A percentile compares a stretch with the other conserved stretches of the same genome.
phyloP scores from a whole-genome alignment of 768 basidiomycete genomes.

The Myochromella boudieri region DNA sequence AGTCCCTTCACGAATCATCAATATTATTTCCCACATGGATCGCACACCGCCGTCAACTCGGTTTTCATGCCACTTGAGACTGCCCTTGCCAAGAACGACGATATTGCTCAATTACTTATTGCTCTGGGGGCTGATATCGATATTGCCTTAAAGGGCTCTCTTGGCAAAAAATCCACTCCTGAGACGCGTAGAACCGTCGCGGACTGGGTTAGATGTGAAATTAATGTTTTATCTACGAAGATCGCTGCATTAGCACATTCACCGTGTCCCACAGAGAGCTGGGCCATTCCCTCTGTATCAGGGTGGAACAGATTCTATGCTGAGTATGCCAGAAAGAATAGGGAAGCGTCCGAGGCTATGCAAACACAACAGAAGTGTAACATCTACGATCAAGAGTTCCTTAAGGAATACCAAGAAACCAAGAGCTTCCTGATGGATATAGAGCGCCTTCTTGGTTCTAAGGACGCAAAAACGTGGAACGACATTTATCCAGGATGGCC shows the following conservation, averaged over 20 bases:
- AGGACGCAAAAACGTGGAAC: slow-evolving; percentile 42
- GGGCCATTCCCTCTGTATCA: background rate
- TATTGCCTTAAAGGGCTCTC: slow-evolving; percentile 25
- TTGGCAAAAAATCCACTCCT: slow-evolving; percentile 16
- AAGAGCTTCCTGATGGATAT: slow-evolving; percentile 34
- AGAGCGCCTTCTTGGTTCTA: slow-evolving; percentile 28
- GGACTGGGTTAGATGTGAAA: slow-evolving; percentile 38
- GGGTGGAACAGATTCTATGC: slow-evolving; percentile 8
- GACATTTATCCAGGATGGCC: slow-evolving; percentile 33
- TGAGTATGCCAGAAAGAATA: background rate
- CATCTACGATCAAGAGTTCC: background rate
- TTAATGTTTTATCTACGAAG: slow-evolving; percentile 20
- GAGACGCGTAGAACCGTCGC: slow-evolving; percentile 30
- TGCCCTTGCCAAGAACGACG: slow-evolving; percentile 34
- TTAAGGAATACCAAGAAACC: slow-evolving; percentile 20
- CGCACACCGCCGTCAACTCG: background rate
- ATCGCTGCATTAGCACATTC: slow-evolving; percentile 16
- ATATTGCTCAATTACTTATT: slow-evolving; percentile 37
- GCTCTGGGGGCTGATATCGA: slow-evolving; percentile 36
- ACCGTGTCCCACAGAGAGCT: background rate
- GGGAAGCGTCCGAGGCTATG: background rate
- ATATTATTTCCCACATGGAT: background rate
- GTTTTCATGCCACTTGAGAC: slow-evolving; percentile 34
- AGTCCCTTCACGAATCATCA: background rate
- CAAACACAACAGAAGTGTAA: slow-evolving; percentile 5